Evolutionary conservation across 345 rosid species (phyloP), one percentile per base, ranked within the genome.

Genomic region (Camelina laxa): DNA sequence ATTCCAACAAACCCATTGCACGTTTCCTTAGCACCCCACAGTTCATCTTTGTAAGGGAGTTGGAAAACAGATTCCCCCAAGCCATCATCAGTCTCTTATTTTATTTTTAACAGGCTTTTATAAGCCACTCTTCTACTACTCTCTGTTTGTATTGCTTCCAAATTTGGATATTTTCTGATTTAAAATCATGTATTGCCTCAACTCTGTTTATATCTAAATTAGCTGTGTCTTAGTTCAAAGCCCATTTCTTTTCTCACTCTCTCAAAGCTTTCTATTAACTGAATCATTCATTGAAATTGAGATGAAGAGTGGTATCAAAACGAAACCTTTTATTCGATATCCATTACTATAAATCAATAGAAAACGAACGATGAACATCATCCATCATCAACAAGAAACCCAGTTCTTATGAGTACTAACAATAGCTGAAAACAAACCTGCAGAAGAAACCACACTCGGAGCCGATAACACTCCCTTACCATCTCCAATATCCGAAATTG

Each of bases 361-460:
- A 47, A 42, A 5, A 27, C 2, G 1, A 38, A 58, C 13, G n/a
- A 27, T 41, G 51, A 65, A 21, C 2, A 49, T 30, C 4, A 38
- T 14, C 38, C 39, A 48, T 17, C 7, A 58, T 88, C 81, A 87
- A 79, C 97, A 89, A 79, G 97, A 91, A 4, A 84, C 71, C 98
- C 98, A 91, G 33, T 89, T 91, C 85, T 94, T 94, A 73, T 85
- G 93, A 42, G 97, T 90, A 80, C 97, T 91, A 39, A 94, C 81
- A 27, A 94, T 31, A 9, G 98, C 98, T 8, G 98, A 94, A 21
- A 89, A 68, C 69, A 91, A 88, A 51, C 98, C 97, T 0, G 98
- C 96, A 0, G 73, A 80, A 12, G 97, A 84, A 60, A 91, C 22
- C 80, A 84, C 27, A 49, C 76, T 76, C 6, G 96, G 89, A 55